Evolutionary conservation across 345 rosid genomes (phyloP), one percentile per base, ranked within the genome.

Genomic region (Clarkia xantiana): DNA sequence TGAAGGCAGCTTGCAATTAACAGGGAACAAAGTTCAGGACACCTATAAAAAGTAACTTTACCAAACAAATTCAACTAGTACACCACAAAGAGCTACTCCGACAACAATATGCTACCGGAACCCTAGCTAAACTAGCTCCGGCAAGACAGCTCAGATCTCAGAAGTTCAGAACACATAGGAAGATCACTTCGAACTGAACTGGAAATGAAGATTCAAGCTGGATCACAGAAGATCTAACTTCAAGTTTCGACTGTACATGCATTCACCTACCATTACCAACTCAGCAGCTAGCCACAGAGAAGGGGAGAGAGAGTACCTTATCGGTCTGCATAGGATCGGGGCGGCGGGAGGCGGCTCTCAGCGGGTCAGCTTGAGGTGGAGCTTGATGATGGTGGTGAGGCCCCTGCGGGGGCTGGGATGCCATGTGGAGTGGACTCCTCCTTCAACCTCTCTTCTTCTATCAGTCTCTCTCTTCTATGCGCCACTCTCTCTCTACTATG

Each of bases 321-420:
- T 74, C 80, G 56, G 74, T 36, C 52, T 73, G 68, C 65, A 76
- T 61, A 34, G 71, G 64, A 12, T 65, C 17, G 46, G 74, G 72
- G 59, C 70, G 67, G 43, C 39, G 49, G 9, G 23, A 18, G 58
- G 48, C 19, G 64, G 36, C 36, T 29, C 36, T 29, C 36, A 29
- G 8, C 7, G 36, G 36, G 36, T 29, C 36, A 29, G 36, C 36
- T 29, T 29, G 36, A 5, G 8, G 36, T 29, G 36, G 36, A 29
- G 36, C 36, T 29, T 29, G 36, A 29, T 2, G 36, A 29, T 29
- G 6, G 36, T 29, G 36, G 36, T 29, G 36, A 29, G 36, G 36
- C 8, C 36, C 36, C 36, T 29, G 36, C 1, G 36, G 9, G 6
- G 36, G 36, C 36, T 29, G 36, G 36, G 36, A 29, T 29, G 36